A percentile compares a stretch with the other conserved stretches of the same genome.
Conservation (phyloP, 768 basidiomycete species). For the Russula compacta region DNA sequence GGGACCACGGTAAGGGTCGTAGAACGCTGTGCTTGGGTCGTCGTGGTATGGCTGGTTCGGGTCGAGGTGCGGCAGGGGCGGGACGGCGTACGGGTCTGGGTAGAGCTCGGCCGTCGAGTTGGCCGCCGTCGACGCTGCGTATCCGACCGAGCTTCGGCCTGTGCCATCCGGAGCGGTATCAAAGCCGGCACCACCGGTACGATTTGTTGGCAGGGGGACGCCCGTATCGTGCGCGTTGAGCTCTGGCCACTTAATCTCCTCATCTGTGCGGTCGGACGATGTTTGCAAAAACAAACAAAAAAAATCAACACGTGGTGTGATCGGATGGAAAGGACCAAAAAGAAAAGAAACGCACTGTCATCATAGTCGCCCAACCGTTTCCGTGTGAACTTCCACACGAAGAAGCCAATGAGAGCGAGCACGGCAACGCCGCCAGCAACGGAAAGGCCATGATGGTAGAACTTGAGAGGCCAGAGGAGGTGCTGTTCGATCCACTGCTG, state of each 20-base stretch:
- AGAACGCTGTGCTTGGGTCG: conserved; percentile 46
- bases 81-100: conserved; percentile 71
- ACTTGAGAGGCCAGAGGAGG: conserved; percentile 39
- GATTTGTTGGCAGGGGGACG: conserved; percentile 51
- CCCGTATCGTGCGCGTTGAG: conserved; percentile 51
- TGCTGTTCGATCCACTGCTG: conserved; percentile 9
- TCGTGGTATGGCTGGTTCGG: conserved; percentile 71
- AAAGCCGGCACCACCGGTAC: conserved; percentile 65
- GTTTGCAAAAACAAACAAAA: background rate
- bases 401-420: conserved; percentile 62
- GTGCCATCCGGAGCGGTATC: conserved; percentile 51
- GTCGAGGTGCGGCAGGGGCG: conserved; percentile 73
- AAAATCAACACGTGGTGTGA: conserved; percentile 7
- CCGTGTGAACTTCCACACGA: conserved; percentile 80
- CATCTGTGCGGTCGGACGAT: conserved; percentile 34
- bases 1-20: conserved; percentile 78
- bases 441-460: conserved; percentile 75
- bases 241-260: conserved; percentile 90
- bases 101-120: conserved; percentile 40
- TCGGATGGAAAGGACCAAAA: background rate
- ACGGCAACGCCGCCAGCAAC: conserved; percentile 74
- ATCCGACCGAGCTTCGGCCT: conserved; percentile 38
- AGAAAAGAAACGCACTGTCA: conserved; percentile 52
- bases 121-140: conserved; percentile 36
- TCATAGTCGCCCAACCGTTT: conserved; percentile 66